Evolutionary conservation across 1,284 basidiomycete genomes (phyloP), one percentile per base, ranked within the genome.

Genomic region (Malassezia globosa): DNA sequence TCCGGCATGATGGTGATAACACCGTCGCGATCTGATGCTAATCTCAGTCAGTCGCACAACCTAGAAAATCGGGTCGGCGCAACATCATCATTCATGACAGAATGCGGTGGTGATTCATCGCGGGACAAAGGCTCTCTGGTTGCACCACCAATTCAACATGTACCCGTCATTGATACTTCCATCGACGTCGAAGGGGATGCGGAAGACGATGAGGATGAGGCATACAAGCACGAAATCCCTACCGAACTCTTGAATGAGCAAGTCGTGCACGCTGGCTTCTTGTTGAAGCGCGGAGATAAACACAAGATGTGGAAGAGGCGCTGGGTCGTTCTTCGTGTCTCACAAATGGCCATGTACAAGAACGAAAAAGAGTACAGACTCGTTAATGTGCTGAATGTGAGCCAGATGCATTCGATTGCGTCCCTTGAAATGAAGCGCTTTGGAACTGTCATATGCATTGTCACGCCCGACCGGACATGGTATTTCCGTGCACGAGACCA

Each of bases 221-320:
- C 81, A 37, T 76, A 78, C 48, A 80, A 77, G n/a, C 56, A 71
- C 65, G 63, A 63, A n/a, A 58, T 56, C 21, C 59, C 59, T 8
- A 50, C 56, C 36, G 60, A 64, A 47, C 54, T 69, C 46, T 81
- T 72, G 49, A 66, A 62, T 48, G 87, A 89, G 69, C 79, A 79
- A 42, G 82, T 86, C 31, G 78, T 94, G 69, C 92, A 88, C 74
- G 81, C 83, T 19, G 90, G 90, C 2, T 94, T 89, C 75, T 75
- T 96, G 42, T 83, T 81, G 78, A 95, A 95, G 78, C 92, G 89
- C 76, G 90, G 92, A 59, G 88, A 96, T 74, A 80, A 88, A 55
- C 78, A 94, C 73, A 96, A 95, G 83, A 87, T 83, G 1, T 97
- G 92, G 92, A 96, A 96, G 78, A 90, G 90, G 75, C 80, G 92